Base-by-base conservation (phyloP, 225 moss, liverwort and hornwort species). In the Physcomitrellopsis africana region DNA sequence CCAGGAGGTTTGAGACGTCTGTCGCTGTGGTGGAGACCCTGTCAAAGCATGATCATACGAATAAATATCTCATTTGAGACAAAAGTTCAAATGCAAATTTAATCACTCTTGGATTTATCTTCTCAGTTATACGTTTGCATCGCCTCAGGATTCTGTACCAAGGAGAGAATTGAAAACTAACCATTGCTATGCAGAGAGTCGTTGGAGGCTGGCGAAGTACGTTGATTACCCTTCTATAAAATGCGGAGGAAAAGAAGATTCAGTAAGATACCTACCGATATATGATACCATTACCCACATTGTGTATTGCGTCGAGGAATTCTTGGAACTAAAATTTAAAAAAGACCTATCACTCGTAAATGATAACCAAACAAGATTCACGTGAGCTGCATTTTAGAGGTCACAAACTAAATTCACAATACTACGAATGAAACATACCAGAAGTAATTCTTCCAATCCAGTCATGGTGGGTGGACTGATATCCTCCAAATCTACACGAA, bases 1-100 rank as follows among this genome's bases (percentile, higher is more conserved):
- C 99, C 99, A 99, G 10, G 93, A 79, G 60, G 95, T 89, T 57
- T 93, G 95, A 48, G 93, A 85, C 53, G 68, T 23, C 52, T 75
- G 88, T 63, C 78, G 78, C 77, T 67, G 81, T 17, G 99, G 91
- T 20, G 88, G 72, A 48, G 87, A 69, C 51, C 93, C 96, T 96
- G 83, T 59, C 70, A 6, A 76, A 26, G 29, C 2, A 20, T 20
- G 7, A 19, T 0, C 44, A 59, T 26, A 13, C 0, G 37, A 13
- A 22, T 0, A 49, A 37, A 19, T 19, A 26, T 45, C 8, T 18
- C 15, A 0, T 54, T 2, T 2, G 32, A 37, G 24, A 24, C 24
- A 24, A 37, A 4, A 2, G 4, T 7, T 37, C 32, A 37, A 37
- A 37, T 7, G 32, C 4, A 37, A 7, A 37, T 37, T 37, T 37